phyloP scores from a whole-genome alignment of 140 eudicot genomes.

The Cichorium intybus region DNA sequence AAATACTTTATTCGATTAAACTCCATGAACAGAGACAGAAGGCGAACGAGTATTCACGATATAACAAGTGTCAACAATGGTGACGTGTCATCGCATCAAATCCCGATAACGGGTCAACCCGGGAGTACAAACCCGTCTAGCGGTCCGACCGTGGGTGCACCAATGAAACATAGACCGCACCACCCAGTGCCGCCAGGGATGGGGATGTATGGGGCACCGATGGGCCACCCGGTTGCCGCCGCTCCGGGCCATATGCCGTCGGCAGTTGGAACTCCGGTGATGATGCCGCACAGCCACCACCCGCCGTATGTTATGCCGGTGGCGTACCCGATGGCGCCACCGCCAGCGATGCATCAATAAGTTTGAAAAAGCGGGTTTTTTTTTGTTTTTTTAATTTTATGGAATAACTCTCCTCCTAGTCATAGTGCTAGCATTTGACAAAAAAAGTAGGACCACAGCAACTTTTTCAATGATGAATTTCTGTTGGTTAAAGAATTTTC shows the following conservation, averaged over 20 bases:
- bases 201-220: constrained; percentile 88
- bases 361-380: background rate
- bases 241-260: constrained; percentile 78
- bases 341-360: constrained; percentile 80
- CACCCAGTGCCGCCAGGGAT: constrained; percentile 64
- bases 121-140: constrained; percentile 41
- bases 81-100: constrained; percentile 63
- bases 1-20: constrained; percentile 82
- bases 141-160: constrained; percentile 38
- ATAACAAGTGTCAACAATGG: constrained; percentile 80
- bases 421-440: constrained; percentile 35
- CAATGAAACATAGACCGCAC: constrained; percentile 61
- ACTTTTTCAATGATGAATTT: constrained; percentile 41
- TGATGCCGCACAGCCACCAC: constrained; percentile 77
- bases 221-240: constrained; percentile 82
- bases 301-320: constrained; percentile 78
- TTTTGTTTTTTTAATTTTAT: constrained; percentile 4
- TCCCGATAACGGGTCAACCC: constrained; percentile 83
- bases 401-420: constrained; percentile 35
- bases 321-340: constrained; percentile 85
- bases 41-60: constrained; percentile 95
- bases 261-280: constrained; percentile 95
- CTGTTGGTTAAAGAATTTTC: constrained; percentile 42
- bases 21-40: constrained; percentile 84
- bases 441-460: constrained; percentile 38